Evolutionary conservation across 495 filamentous ascomycete species (phyloP).

Genomic region (Aspergillus campestris): DNA sequence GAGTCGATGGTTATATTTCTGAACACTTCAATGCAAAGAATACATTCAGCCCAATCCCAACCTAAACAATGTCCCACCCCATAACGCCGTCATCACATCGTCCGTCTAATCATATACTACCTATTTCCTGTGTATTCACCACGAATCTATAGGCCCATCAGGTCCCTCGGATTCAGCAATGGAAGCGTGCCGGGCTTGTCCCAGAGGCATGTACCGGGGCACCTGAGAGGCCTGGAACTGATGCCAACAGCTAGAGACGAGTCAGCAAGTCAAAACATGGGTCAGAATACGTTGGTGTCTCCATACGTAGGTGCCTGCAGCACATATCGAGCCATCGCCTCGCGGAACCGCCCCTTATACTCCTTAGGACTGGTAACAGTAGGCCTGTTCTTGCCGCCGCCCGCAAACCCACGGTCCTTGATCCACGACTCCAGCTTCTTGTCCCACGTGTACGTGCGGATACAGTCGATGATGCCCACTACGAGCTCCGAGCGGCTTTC

Average conservation of each 20-base stretch:
- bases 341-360: slow-evolving; percentile 91
- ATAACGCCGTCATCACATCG: too few relatives aligned
- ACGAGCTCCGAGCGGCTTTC: slow-evolving; percentile 82
- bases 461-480: slow-evolving; percentile 97
- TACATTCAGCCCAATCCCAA: too few relatives aligned
- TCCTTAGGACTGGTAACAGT: slow-evolving; percentile 97
- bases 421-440: slow-evolving; percentile 99
- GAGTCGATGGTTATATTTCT: too few relatives aligned
- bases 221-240: slow-evolving; percentile 52
- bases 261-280: slow-evolving; percentile 1
- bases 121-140: background rate
- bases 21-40: too few relatives aligned
- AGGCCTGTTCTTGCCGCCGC: slow-evolving; percentile 77
- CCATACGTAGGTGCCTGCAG: slow-evolving; percentile 58
- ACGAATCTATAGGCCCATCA: slow-evolving; percentile 2
- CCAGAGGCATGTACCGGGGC: slow-evolving; percentile 28
- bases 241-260: slow-evolving; percentile 55
- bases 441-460: slow-evolving; percentile 98
- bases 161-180: slow-evolving; percentile 19
- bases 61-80: too few relatives aligned
- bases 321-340: slow-evolving; percentile 93
- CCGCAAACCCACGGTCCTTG: slow-evolving; percentile 85
- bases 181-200: slow-evolving; percentile 12
- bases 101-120: too few relatives aligned
- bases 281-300: slow-evolving; percentile 1